These are phyloP conservation scores for Thraustochytrium aureum DNA, from an alignment of 352 stramenopile genomes.

Conservation along the genomic window DNA sequence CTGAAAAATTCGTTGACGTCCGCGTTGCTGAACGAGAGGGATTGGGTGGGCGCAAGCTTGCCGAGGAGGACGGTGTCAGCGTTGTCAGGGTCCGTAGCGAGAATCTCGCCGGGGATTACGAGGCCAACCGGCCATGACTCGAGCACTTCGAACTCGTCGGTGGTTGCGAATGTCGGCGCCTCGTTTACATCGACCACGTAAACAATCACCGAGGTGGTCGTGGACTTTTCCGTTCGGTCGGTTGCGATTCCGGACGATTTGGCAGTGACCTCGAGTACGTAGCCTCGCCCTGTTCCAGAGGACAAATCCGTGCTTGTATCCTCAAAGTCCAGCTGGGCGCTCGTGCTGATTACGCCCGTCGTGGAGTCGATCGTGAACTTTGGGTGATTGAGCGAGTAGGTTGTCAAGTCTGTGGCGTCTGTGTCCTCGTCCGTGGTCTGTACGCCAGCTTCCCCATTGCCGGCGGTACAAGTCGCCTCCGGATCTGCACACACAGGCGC, in stretches of 20 bases:
- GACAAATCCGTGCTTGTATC: background rate
- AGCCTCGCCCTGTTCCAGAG: background rate
- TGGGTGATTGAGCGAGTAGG: conserved; percentile 2
- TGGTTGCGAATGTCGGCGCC: background rate
- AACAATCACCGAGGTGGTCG: conserved; percentile 10
- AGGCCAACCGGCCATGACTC: conserved; percentile 44
- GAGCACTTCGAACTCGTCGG: background rate
- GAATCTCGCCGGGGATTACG: background rate
- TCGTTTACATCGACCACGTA: conserved; percentile 52
- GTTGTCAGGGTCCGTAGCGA: conserved; percentile 45
- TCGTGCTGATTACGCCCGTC: conserved; percentile 23
- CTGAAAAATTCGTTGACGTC: conserved; percentile 9
- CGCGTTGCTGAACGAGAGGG: background rate
- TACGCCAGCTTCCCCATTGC: background rate
- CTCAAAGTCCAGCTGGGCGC: conserved; percentile 27
- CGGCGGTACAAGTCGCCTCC: background rate
- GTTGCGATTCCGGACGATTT: background rate
- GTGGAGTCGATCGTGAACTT: conserved; percentile 36
- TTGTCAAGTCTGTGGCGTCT: background rate
- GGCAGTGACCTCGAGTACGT: conserved; percentile 7
- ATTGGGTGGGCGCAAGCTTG: conserved; percentile 15
- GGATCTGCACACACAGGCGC: background rate
- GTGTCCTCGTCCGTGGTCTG: conserved; percentile 36
- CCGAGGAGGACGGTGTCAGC: conserved; percentile 19
- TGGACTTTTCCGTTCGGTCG: background rate